Percentiles rank a stretch among this genome's conserved stretches.
Conservation (phyloP, 208 protist genomes). For the Trichomonas vaginalis region DNA sequence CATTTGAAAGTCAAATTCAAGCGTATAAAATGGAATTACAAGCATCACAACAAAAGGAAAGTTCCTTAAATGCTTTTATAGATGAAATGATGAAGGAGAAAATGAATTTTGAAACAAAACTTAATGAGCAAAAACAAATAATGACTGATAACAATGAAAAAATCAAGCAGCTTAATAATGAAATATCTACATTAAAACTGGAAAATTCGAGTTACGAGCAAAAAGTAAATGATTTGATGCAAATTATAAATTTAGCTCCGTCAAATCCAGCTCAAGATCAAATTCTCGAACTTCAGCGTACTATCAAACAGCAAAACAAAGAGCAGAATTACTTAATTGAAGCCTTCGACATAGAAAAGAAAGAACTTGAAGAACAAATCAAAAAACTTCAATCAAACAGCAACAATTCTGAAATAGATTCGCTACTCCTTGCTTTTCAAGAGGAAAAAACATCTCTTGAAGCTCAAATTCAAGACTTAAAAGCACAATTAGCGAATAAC, state of each 20-base stretch:
- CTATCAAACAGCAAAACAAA: not conserved
- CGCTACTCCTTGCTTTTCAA: not conserved
- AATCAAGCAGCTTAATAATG: not conserved
- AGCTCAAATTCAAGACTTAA: not conserved
- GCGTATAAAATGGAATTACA: not conserved
- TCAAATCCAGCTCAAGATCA: not conserved
- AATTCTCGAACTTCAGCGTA: not conserved
- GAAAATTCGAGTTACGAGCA: not conserved
- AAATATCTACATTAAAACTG: not conserved
- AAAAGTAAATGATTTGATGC: not conserved
- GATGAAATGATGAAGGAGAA: not conserved
- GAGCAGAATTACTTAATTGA: not conserved
- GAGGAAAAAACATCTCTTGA: not conserved
- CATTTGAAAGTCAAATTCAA: not conserved
- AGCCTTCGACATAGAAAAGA: not conserved
- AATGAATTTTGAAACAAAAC: not conserved
- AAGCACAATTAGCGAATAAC: not conserved
- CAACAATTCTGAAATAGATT: not conserved
- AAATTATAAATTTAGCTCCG: not conserved
- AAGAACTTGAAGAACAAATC: not conserved
- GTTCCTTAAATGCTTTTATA: not conserved
- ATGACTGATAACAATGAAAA: not conserved
- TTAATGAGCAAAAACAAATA: too few relatives aligned
- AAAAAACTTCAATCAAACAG: not conserved
- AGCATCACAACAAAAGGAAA: not conserved